Evolutionary conservation across 2,329 filamentous ascomycete genomes (phyloP), one percentile per base, ranked within the genome.

Genomic region (Arachnomyces sp.): DNA sequence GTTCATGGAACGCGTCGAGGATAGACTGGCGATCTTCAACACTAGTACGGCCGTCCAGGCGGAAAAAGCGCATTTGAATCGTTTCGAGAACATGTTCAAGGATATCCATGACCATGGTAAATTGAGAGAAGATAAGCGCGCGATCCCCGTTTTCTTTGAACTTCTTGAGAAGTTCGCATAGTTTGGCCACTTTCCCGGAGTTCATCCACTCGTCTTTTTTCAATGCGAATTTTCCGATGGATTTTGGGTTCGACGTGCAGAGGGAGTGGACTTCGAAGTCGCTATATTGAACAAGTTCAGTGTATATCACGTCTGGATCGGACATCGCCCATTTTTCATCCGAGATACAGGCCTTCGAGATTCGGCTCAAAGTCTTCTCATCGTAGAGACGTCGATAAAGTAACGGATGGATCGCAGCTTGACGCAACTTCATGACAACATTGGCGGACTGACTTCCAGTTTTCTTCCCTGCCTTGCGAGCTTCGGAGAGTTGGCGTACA

Each of bases 101-200:
- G 41, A 98, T 88, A 60, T 95, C 84, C 63, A 96, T 83, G 40
- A 94, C 82, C 49, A 86, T 82, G 5, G 86, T 86, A 61, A 96
- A 98, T 53, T 94, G 88, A 34, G 84, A 93, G 66, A 98, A 98
- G 16, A 98, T 79, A 2, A 98, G 73, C 1, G 85, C 81, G 3
- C 90, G 81, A 58, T 95, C 89, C 3, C 89, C 90, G 38, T 87
- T 88, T 44, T 74, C 67, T 49, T 81, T 81, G 63, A 87, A 95
- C 11, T 73, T 64, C 8, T 72, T 68, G 1, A 98, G 72, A 9
- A 98, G 73, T 51, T 84, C 74, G 17, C 87, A 71, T 17, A 96
- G 75, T 49, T 84, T 82, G 48, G 79, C 67, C n/a, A 96, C 81
- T 60, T 98, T 98, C 43, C 90, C 92, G 35, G 83, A 79, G 46